These are phyloP conservation scores for Epichloe sylvatica DNA, from an alignment of 2,329 filamentous ascomycete genomes.

Conservation along the genomic window DNA sequence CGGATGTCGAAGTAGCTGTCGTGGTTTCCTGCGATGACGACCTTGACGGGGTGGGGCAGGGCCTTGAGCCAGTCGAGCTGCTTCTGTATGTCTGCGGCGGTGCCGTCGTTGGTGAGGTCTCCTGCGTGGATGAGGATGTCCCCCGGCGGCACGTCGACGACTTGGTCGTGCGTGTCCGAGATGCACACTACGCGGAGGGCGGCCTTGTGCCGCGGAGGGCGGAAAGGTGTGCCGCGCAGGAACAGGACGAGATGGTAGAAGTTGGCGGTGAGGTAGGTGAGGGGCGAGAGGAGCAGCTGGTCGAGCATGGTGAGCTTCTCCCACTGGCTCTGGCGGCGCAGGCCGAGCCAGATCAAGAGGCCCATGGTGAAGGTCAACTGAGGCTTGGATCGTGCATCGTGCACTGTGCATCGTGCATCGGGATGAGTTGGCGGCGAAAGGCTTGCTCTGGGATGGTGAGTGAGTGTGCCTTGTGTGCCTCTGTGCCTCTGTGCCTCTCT, in stretches of 20 bases:
- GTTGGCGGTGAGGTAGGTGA: constrained; percentile 47
- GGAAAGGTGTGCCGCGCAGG: constrained; percentile 53
- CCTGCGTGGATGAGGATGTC: constrained; percentile 85
- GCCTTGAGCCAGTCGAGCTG: constrained; percentile 70
- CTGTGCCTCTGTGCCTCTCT: too few species aligned
- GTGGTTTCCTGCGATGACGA: constrained; percentile 79
- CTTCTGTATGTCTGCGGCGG: constrained; percentile 58
- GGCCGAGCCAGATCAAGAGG: constrained; percentile 29
- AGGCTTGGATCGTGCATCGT: too few species aligned
- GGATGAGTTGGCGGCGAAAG: too few species aligned
- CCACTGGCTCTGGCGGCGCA: constrained; percentile 34
- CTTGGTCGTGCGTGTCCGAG: constrained; percentile 70
- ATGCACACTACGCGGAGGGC: constrained; percentile 71
- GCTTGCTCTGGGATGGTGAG: too few species aligned
- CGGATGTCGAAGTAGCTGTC: constrained; percentile 69
- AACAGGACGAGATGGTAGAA: constrained; percentile 51
- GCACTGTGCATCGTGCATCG: too few species aligned
- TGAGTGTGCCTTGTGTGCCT: too few species aligned
- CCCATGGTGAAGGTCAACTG: constrained; percentile 22
- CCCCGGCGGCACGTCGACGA: constrained; percentile 51
- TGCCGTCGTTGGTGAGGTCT: constrained; percentile 65
- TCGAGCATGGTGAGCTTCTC: constrained; percentile 42
- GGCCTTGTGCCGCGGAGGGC: constrained; percentile 37
- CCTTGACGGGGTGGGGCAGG: constrained; percentile 64
- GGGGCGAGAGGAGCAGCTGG: constrained; percentile 52